Evolutionary conservation across 106 monocot species (phyloP), one percentile per base, ranked within the genome.

Genomic region (Dioscorea alata): DNA sequence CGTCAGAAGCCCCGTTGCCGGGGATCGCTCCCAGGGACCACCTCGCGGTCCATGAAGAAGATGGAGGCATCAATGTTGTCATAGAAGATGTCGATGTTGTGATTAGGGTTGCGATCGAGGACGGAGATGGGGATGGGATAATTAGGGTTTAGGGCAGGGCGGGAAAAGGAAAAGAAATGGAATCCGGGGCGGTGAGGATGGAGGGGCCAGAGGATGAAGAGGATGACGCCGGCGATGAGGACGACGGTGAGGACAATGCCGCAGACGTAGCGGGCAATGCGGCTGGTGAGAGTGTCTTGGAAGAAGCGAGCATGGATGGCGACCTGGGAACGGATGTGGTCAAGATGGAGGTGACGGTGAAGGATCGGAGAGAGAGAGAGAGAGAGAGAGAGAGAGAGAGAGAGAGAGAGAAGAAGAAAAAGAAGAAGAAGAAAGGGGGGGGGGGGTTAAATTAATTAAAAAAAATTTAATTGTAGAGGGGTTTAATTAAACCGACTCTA

Each of bases 141-240:
- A 42, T 19, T 5, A 31, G 60, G 34, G 64, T 60, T 23, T 64
- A 60, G 64, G 53, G 2, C 9, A 33, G 42, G 17, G 21, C 31
- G 50, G 77, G 70, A 70, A 73, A 74, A 71, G 74, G 53, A 53
- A 59, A 28, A 34, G 54, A 78, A 18, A 73, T 77, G 73, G 81
- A 81, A 81, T 62, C 73, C 72, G 48, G 82, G 81, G 61, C 81
- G 81, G 75, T 81, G 81, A 69, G 82, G 82, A 15, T 73, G 82
- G 73, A 82, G 64, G 51, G 65, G 82, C 60, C 69, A 74, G 34
- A 82, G 28, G 64, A 82, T 1, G 69, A 82, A 77, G 77, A 77
- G 25, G 73, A 82, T 6, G 69, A 82, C 20, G 58, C 59, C 69
- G 63, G 60, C 63, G 59, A 33, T 50, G 68, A 72, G 12, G 71